These are phyloP conservation scores for Melaleuca alternifolia DNA, from an alignment of 345 rosid species.

Conservation along the genomic window DNA sequence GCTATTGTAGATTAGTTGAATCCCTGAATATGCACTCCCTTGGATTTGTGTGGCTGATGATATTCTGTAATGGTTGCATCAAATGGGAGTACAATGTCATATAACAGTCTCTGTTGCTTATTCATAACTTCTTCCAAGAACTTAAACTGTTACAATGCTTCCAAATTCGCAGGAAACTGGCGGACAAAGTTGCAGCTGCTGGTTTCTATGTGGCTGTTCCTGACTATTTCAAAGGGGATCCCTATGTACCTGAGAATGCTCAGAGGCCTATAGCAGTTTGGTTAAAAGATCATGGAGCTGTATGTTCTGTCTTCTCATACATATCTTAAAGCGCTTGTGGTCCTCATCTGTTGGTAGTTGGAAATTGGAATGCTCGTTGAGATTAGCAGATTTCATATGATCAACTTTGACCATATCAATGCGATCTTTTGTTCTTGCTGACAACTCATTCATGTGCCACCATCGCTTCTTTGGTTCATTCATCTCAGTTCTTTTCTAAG, in stretches of 20 bases:
- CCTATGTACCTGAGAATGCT: slow-evolving; percentile 24
- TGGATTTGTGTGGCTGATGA: background rate
- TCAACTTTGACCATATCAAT: background rate
- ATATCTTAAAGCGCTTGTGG: background rate
- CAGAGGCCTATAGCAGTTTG: slow-evolving; percentile 39
- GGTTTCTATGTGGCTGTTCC: slow-evolving; percentile 67
- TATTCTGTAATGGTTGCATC: background rate
- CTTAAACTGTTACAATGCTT: background rate
- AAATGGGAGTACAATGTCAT: background rate
- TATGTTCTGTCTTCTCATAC: slow-evolving; percentile 19
- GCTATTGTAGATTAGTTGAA: background rate
- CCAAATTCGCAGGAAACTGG: slow-evolving; percentile 40
- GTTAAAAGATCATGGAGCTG: slow-evolving; percentile 57
- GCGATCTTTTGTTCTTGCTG: background rate
- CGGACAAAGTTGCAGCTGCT: slow-evolving; percentile 70
- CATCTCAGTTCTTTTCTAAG: background rate
- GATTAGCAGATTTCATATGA: background rate
- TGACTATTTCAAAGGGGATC: slow-evolving; percentile 60
- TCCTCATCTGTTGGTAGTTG: background rate
- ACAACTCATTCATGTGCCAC: background rate
- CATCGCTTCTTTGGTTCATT: background rate
- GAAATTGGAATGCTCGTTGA: background rate
- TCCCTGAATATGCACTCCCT: background rate
- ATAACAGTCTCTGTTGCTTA: background rate
- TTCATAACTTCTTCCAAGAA: background rate